phyloP scores from a whole-genome alignment of 768 basidiomycete species.

The Amanita pseudoporphyria region DNA sequence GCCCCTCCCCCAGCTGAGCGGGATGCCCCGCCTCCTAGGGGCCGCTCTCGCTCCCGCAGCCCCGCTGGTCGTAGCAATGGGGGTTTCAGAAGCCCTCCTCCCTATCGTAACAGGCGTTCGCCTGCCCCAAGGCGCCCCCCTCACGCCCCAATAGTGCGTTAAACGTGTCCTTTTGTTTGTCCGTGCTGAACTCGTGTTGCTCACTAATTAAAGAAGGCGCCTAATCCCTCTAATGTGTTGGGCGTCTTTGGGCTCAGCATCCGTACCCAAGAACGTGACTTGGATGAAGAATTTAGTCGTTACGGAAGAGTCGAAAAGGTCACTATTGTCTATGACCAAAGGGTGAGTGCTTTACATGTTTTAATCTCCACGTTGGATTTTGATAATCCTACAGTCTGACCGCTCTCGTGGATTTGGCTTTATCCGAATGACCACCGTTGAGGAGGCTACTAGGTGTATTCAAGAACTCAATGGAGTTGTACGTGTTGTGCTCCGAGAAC shows the following conservation, averaged over 20 bases:
- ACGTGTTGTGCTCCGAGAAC: too few relatives aligned
- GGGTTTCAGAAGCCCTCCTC: constrained; percentile 46
- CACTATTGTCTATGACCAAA: constrained; percentile 92
- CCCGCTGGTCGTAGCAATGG: constrained; percentile 39
- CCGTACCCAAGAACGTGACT: constrained; percentile 84
- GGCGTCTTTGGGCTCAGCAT: constrained; percentile 99
- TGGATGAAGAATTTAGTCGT: constrained; percentile 89
- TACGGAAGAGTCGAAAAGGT: constrained; percentile 92
- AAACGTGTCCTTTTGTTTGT: constrained; percentile 9
- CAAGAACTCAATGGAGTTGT: constrained; percentile 89
- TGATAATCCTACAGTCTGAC: constrained; percentile 51
- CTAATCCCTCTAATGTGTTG: constrained; percentile 79
- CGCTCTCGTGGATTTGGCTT: constrained; percentile 98
- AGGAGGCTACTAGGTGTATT: constrained; percentile 84
- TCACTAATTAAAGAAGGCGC: constrained; percentile 56
- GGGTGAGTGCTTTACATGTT: constrained; percentile 45
- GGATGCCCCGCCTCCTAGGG: constrained; percentile 48
- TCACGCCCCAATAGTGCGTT: constrained; percentile 67
- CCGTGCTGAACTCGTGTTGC: constrained; percentile 14
- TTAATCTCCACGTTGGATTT: background rate
- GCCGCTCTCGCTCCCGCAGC: constrained; percentile 71
- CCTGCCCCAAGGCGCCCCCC: constrained; percentile 56
- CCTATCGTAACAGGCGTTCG: constrained; percentile 39
- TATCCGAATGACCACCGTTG: constrained; percentile 85
- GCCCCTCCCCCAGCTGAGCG: constrained; percentile 42